A percentile compares a stretch with the other conserved stretches of the same genome.
phyloP scores from a whole-genome alignment of 192 early-diverging fungal genomes.

The Coemansia biformis region DNA sequence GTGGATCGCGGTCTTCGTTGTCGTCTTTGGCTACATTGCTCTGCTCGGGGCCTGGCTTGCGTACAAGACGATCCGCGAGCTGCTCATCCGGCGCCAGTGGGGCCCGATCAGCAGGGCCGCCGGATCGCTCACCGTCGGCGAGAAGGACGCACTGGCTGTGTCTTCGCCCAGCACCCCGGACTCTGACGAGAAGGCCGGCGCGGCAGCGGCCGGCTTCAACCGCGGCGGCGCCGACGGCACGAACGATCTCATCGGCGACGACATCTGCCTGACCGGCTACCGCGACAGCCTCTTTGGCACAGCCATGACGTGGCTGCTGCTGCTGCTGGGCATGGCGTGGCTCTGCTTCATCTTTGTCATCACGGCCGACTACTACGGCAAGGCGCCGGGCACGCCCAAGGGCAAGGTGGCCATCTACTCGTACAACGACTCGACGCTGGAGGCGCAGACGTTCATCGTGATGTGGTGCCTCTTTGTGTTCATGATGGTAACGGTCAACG shows the following conservation, averaged over 20 bases:
- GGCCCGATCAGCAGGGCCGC: neutral
- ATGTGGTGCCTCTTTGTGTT: constrained; percentile 52
- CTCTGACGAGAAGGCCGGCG: constrained; percentile 6
- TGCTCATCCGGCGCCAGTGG: constrained; percentile 2
- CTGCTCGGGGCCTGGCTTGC: constrained; percentile 17
- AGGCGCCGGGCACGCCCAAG: constrained; percentile 2
- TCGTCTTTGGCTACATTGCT: constrained; percentile 18
- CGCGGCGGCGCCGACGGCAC: constrained; percentile 1
- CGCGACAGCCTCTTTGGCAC: constrained; percentile 45
- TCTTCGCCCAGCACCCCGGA: neutral
- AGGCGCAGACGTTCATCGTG: constrained; percentile 46
- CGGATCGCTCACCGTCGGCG: neutral
- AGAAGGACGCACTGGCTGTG: neutral
- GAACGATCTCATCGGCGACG: constrained; percentile 14
- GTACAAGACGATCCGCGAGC: constrained; percentile 7
- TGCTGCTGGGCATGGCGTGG: constrained; percentile 36
- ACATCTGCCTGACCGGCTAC: constrained; percentile 47
- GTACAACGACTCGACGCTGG: constrained; percentile 33
- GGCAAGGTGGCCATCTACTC: constrained; percentile 21
- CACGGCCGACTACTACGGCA: constrained; percentile 49
- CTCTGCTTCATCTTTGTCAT: constrained; percentile 38
- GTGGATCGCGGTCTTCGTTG: constrained; percentile 27
- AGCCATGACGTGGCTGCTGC: constrained; percentile 27
- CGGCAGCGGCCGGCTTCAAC: neutral
- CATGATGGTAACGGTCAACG: constrained; percentile 33